Evolutionary conservation across 1,284 basidiomycete genomes (phyloP).

Genomic region (Xerocomus minutiporus): DNA sequence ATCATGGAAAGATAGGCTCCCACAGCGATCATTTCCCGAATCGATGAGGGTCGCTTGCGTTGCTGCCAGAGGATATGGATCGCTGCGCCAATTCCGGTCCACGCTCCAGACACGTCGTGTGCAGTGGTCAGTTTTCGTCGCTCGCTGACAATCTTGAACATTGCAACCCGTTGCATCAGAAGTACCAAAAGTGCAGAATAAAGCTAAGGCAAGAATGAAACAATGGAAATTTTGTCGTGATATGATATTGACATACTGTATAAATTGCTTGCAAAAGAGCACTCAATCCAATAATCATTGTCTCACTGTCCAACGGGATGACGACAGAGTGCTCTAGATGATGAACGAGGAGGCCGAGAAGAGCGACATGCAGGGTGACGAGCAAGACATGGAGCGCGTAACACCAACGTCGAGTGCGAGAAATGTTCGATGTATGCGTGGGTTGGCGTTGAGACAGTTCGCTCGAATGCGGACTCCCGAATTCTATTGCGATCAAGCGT

Average conservation of each 20-base stretch:
- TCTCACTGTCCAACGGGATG: too few species aligned
- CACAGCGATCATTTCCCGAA: not conserved
- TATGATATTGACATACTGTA: not conserved
- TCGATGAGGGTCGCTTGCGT: constrained; percentile 6
- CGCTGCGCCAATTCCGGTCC: constrained; percentile 15
- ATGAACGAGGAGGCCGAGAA: not conserved
- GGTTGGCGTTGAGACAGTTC: too few species aligned
- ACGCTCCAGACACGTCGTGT: not conserved
- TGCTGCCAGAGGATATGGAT: constrained; percentile 18
- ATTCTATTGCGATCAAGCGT: too few species aligned
- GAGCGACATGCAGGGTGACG: not conserved
- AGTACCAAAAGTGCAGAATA: not conserved
- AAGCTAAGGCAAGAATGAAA: not conserved
- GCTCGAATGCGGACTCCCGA: too few species aligned
- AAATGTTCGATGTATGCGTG: not conserved
- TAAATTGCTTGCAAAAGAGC: not conserved
- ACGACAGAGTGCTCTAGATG: not conserved
- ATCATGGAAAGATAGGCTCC: constrained; percentile 12
- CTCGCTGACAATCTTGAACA: not conserved
- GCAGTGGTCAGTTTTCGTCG: not conserved
- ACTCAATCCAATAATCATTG: not conserved
- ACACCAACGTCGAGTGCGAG: not conserved
- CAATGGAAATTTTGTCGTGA: too few species aligned
- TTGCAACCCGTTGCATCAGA: not conserved
- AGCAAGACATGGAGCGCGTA: not conserved